These are phyloP conservation scores for Aureobasidium sp. DNA, from an alignment of 2,329 filamentous ascomycete species.

Conservation along the genomic window DNA sequence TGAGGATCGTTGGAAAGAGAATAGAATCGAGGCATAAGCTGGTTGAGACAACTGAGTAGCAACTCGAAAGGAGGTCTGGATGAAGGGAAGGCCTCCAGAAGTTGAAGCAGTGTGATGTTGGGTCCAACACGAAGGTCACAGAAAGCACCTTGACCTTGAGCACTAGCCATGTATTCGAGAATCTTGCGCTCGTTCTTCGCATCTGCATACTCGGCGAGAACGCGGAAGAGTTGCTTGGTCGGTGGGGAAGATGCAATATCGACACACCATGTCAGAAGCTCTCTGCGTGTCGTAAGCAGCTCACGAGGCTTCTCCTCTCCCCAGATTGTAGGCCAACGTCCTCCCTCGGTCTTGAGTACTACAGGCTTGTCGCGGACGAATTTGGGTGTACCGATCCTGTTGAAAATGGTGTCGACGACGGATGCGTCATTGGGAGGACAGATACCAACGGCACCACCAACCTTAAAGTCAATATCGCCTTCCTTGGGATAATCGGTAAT, in stretches of 20 bases:
- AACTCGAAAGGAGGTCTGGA: slow-evolving; percentile 79
- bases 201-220: slow-evolving; percentile 77
- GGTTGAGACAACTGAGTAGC: slow-evolving; percentile 71
- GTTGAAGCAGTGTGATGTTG: slow-evolving; percentile 73
- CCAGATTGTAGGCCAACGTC: slow-evolving; percentile 97
- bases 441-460: slow-evolving; percentile 90
- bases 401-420: slow-evolving; percentile 76
- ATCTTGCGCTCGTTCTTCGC: slow-evolving; percentile 83
- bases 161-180: slow-evolving; percentile 75
- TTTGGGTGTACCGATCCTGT: slow-evolving; percentile 72
- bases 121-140: slow-evolving; percentile 88
- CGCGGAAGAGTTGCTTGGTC: slow-evolving; percentile 75
- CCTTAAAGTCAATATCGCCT: slow-evolving; percentile 83
- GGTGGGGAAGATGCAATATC: slow-evolving; percentile 91
- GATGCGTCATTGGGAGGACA: slow-evolving; percentile 76
- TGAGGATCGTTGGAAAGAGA: slow-evolving; percentile 95
- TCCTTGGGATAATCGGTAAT: slow-evolving; percentile 89
- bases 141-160: slow-evolving; percentile 85
- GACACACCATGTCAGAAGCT: slow-evolving; percentile 91
- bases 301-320: slow-evolving; percentile 80
- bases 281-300: slow-evolving; percentile 81
- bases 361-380: slow-evolving; percentile 80
- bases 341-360: slow-evolving; percentile 67
- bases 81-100: slow-evolving; percentile 87
- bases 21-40: slow-evolving; percentile 97